Evolutionary conservation across 768 basidiomycete species (phyloP), one percentile per base, ranked within the genome.

Genomic region (Russula virescens): DNA sequence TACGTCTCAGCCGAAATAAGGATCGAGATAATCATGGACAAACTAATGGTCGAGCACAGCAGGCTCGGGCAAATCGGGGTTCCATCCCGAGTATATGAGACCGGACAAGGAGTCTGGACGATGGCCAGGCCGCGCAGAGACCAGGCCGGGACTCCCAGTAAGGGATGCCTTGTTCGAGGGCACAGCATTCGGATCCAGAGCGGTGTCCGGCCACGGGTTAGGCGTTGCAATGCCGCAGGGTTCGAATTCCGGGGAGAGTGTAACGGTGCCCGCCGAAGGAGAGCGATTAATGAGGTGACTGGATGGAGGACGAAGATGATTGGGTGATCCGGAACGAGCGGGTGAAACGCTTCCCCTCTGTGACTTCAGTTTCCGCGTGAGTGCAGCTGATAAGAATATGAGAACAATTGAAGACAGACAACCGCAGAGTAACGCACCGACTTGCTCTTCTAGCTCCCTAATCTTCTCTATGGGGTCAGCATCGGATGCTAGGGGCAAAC

Each of bases 11-110:
- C 48, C 18, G 9, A 8, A 8, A 50, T 42, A 18, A 46, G 47
- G 23, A 55, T 21, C 23, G 56, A 56, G 11, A 42, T 13, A 38
- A 55, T 16, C 8, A 9, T 19, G 16, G 53, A 77, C 86, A 61
- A 67, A 92, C 90, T 89, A 89, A 73, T 90, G 89, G 67, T 85
- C 81, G 34, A 93, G 77, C 18, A 83, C 79, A 23, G 81, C 73
- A 26, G 88, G 91, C 66, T 90, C 86, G 47, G 91, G 91, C 14
- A 94, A 78, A 69, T 94, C 91, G 28, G 89, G 81, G 73, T 92
- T 89, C 91, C 91, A 93, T 1, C 91, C 91, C 21, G 84, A 81
- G 69, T 85, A 83, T 14, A 91, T 75, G 45, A 94, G 73, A 52
- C 87, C 84, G 74, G 85, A 78, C 67, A 86, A 79, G 4, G 82